Conservation (phyloP, 257 asterid species). For the Sherardia arvensis region DNA sequence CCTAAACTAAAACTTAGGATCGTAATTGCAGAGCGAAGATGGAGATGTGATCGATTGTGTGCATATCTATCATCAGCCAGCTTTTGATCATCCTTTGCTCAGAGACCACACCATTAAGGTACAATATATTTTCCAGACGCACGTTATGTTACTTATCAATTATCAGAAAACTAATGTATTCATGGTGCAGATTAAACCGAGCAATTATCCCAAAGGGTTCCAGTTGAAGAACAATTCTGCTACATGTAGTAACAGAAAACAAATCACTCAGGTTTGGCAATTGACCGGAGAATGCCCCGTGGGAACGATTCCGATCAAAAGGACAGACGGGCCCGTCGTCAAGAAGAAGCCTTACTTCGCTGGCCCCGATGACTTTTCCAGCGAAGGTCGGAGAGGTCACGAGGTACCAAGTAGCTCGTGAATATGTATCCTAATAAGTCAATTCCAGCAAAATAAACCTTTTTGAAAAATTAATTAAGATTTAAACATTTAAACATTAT, state of each 20-base stretch:
- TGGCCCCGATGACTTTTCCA: too few relatives aligned
- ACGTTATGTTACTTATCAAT: too few relatives aligned
- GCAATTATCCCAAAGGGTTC: constrained; percentile 45
- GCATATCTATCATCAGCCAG: neutral
- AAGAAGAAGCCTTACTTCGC: neutral
- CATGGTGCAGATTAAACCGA: constrained; percentile 13
- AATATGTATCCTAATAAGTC: too few relatives aligned
- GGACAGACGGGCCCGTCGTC: constrained; percentile 27
- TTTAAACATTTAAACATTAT: too few relatives aligned
- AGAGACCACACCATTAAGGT: neutral
- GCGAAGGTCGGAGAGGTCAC: too few relatives aligned
- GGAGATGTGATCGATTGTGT: neutral
- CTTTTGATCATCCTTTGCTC: constrained; percentile 1
- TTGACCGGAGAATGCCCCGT: constrained; percentile 52
- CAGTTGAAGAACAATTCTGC: constrained; percentile 18
- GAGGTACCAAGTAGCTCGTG: too few relatives aligned
- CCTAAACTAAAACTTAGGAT: too few relatives aligned
- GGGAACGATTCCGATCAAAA: constrained; percentile 50
- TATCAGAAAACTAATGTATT: too few relatives aligned
- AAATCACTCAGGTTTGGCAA: constrained; percentile 55
- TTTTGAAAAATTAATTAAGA: too few relatives aligned
- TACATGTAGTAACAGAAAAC: neutral
- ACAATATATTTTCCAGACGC: too few relatives aligned
- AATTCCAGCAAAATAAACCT: too few relatives aligned
- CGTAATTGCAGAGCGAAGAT: neutral